Base-by-base conservation (phyloP, 2,329 filamentous ascomycete genomes). In the Helotiales sp. region DNA sequence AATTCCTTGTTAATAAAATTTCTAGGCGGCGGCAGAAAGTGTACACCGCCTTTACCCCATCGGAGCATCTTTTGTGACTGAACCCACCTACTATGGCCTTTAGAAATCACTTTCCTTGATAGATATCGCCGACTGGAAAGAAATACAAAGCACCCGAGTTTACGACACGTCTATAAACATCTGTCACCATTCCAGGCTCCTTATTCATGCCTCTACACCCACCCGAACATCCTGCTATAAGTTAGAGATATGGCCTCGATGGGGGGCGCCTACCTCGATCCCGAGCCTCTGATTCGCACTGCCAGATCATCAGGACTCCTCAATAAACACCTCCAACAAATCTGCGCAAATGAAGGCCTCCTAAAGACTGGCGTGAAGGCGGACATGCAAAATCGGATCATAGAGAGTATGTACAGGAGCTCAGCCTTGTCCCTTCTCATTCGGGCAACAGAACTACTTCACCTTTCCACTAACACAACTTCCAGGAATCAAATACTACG, bases 361-460 rank as follows among this genome's bases (percentile, higher is more conserved):
- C 82, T 84, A 64, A 88, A 90, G 60, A 90, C 88, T 27, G 95
- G 95, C 19, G 88, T 95, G 68, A 99, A 99, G 79, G 84, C 86
- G 31, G 83, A 89, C 40, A 78, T 98, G 59, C 92, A 96, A 74
- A 77, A 78, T 58, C 87, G 93, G 67, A 89, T 97, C 60, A 84
- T 88, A 62, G 79, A 84, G 58, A 83, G 95, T 98, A 80, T 75
- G 90, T 85, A 55, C 25, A 42, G 10, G 40, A 7, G 40, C 22
- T 44, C 40, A 44, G 40, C 40, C 40, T 44, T 44, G 40, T 44
- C 40, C 27, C 55, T 44, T 34, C 42, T 52, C 53, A 8, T 44
- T 53, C 19, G 10, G 19, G 25, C 36, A n/a, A 29, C 33, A 19
- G 5, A 46, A 25, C 22, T 54, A 27, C 7, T 17, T 27, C 24